Evolutionary conservation across 164 flowering plant genomes (phyloP).

Genomic region (Stephania yunnanensis): DNA sequence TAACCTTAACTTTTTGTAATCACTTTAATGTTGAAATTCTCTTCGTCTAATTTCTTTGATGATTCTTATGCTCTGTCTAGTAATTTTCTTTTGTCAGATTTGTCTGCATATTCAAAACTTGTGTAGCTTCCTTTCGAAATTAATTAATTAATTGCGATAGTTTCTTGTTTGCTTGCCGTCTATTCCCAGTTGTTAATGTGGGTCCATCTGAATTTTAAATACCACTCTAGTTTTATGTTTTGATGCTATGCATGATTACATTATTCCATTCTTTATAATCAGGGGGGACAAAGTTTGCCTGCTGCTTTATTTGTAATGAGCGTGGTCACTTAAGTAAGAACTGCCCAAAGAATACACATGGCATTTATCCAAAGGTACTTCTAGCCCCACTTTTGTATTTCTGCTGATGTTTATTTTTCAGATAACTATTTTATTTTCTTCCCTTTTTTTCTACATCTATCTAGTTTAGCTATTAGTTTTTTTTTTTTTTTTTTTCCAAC

Average conservation of each 20-base stretch:
- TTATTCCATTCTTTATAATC: slow-evolving; percentile 16
- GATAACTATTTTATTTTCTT: background rate
- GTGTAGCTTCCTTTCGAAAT: background rate
- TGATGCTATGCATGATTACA: background rate
- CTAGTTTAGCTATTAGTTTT: background rate
- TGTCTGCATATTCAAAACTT: background rate
- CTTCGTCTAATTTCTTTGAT: background rate
- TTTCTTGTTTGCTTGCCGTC: background rate
- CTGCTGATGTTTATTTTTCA: background rate
- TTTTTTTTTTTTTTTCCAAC: too few relatives aligned
- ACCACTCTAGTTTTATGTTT: background rate
- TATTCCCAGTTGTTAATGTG: background rate
- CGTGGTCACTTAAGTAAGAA: slow-evolving; percentile 84
- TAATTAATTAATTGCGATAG: background rate
- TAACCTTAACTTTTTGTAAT: background rate
- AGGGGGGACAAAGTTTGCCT: slow-evolving; percentile 96
- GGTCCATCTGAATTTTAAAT: background rate
- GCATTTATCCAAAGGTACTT: slow-evolving; percentile 89
- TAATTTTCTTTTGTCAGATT: background rate
- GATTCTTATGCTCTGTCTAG: background rate
- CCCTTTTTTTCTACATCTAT: background rate
- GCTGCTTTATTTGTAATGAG: slow-evolving; percentile 81
- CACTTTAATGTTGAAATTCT: background rate
- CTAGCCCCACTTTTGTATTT: background rate
- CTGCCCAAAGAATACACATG: slow-evolving; percentile 80